Percentiles rank a stretch among this genome's conserved stretches.
Evolutionary conservation across 257 asterid species (phyloP).

Genomic region (Ilex asprella): DNA sequence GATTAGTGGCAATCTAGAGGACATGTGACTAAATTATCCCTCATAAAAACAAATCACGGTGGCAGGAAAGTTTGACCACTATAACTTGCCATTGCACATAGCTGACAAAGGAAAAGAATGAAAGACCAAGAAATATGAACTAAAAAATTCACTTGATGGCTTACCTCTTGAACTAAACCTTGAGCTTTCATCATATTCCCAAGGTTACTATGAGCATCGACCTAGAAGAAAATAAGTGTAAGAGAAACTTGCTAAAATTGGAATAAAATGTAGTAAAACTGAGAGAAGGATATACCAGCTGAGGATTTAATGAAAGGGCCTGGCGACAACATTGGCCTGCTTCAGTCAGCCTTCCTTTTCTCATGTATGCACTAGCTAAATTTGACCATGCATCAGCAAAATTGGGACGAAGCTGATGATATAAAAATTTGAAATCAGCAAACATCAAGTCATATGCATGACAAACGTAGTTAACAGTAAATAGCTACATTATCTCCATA

Average conservation of each 20-base stretch:
- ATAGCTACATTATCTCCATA: background rate
- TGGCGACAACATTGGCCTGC: slow-evolving; percentile 99
- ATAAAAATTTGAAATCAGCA: background rate
- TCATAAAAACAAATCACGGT: no score
- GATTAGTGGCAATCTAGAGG: no score
- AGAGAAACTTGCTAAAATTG: slow-evolving; percentile 10
- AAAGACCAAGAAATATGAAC: no score
- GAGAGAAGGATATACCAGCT: slow-evolving; percentile 44
- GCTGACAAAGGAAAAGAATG: no score
- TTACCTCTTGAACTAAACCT: slow-evolving; percentile 89
- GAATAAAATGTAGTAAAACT: slow-evolving; percentile 3
- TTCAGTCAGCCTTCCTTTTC: slow-evolving; percentile 85
- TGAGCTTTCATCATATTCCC: slow-evolving; percentile 99
- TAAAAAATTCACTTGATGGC: background rate
- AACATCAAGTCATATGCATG: slow-evolving; percentile 2
- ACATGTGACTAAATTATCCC: no score
- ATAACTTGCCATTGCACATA: no score
- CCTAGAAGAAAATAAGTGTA: slow-evolving; percentile 41
- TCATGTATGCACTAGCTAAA: slow-evolving; percentile 96
- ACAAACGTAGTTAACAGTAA: background rate
- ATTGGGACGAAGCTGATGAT: slow-evolving; percentile 87
- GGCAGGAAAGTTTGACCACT: no score
- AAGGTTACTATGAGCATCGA: slow-evolving; percentile 98
- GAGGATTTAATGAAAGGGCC: slow-evolving; percentile 91
- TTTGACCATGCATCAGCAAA: slow-evolving; percentile 99